phyloP scores from a whole-genome alignment of 306 rosid species.

The Vicia sativa region DNA sequence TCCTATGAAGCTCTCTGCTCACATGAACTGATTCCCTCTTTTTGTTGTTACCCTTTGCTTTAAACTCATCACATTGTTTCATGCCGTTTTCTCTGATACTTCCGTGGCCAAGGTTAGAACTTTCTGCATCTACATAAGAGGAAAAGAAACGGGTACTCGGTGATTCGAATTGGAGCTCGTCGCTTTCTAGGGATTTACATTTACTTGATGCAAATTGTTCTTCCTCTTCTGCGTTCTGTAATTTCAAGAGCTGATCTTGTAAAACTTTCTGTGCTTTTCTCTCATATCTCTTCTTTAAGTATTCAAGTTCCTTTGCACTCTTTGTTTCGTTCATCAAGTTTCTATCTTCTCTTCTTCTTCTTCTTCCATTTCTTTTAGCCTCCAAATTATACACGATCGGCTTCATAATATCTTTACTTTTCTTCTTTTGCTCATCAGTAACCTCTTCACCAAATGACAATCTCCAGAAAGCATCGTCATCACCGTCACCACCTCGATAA shows the following conservation, averaged over 20 bases:
- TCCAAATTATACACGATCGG: slow-evolving; percentile 42
- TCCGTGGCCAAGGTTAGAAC: slow-evolving; percentile 37
- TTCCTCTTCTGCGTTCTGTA: slow-evolving; percentile 42
- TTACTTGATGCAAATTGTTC: slow-evolving; percentile 43
- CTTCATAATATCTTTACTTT: slow-evolving; percentile 40
- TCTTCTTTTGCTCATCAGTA: slow-evolving; percentile 45
- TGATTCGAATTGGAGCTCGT: slow-evolving; percentile 42
- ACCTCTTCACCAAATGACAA: slow-evolving; percentile 69
- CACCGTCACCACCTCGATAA: slow-evolving; percentile 39
- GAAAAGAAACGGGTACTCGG: slow-evolving; percentile 47
- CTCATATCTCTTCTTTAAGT: slow-evolving; percentile 48
- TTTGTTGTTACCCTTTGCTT: slow-evolving; percentile 51
- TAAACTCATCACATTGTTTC: slow-evolving; percentile 52
- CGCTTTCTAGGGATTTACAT: slow-evolving; percentile 36
- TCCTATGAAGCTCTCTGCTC: slow-evolving; percentile 67
- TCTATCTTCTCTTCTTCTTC: slow-evolving; percentile 43
- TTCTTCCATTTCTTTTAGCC: slow-evolving; percentile 43
- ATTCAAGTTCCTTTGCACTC: slow-evolving; percentile 45
- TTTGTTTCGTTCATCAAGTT: slow-evolving; percentile 39
- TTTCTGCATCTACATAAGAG: slow-evolving; percentile 40
- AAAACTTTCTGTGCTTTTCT: slow-evolving; percentile 45
- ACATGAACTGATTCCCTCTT: slow-evolving; percentile 58
- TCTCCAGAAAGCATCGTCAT: slow-evolving; percentile 76
- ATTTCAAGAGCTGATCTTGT: slow-evolving; percentile 51
- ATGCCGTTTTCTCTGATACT: slow-evolving; percentile 47